Base-by-base conservation (phyloP, 2,329 filamentous ascomycete genomes). In the Hansfordia pulvinata region DNA sequence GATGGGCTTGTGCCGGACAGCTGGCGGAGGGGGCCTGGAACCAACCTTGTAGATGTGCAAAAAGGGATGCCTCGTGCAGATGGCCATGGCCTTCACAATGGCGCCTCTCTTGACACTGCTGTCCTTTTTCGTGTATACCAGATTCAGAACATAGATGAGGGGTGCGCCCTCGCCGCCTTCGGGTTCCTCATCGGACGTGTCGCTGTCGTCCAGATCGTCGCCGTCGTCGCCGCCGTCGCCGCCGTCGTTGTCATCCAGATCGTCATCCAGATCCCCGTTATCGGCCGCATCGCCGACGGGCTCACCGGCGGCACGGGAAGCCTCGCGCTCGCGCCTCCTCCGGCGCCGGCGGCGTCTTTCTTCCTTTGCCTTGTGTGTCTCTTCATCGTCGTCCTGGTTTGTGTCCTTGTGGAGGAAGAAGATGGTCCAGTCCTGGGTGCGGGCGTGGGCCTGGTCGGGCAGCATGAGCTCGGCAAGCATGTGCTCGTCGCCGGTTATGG, bases 391-490 rank as follows among this genome's bases (percentile, higher is more conserved):
- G 32, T 82, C 77, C 26, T 78, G 74, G 33, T 74, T 86, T 4
- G 77, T 82, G 50, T 98, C 90, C 51, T 96, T 96, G 58, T 98
- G 90, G 30, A 98, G 52, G 49, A 98, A 98, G 60, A 98, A 98
- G 29, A 96, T 93, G 21, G 90, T 98, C 90, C 90, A 98, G 51
- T 98, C 90, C 54, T 96, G 86, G 45, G 81, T 88, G 20, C 90
- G 73, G 34, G 90, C 75, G 55, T 98, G 90, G 13, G 88, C 85
- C 54, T 96, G 88, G 53, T 98, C 90, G 0, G 90, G 90, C 49
- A 98, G 60, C 90, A 98, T 98, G 44, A 98, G 70, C 60, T 98
- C 90, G 6, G 90, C 90, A 46, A 98, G 58, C 86, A 96, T 96
- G 44, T 93, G 80, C 58, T 98, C 90, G 49, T 98, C 88, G 17